Conservation (phyloP, 75 land plant genomes). For the Pinus taeda region DNA sequence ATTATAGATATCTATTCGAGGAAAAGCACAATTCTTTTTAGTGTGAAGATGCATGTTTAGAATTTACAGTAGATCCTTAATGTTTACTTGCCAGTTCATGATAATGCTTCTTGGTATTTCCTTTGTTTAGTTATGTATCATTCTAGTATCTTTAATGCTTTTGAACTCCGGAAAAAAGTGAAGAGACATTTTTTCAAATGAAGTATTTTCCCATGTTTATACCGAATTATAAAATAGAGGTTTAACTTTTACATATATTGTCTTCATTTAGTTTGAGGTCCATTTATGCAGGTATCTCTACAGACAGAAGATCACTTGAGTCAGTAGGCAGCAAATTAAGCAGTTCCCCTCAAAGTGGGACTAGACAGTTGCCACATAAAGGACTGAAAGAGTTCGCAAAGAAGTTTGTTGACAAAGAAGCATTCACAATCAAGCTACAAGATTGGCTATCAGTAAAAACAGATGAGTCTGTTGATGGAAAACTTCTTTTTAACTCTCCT, state of each 20-base stretch:
- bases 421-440: slow-evolving; percentile 38
- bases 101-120: not conserved
- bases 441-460: slow-evolving; percentile 47
- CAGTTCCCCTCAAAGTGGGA: slow-evolving; percentile 20
- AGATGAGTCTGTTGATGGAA: slow-evolving; percentile 21
- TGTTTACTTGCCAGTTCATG: not conserved
- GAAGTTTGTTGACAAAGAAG: slow-evolving; percentile 53
- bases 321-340: slow-evolving; percentile 11
- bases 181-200: not conserved
- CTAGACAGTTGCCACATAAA: slow-evolving; percentile 17
- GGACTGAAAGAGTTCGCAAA: slow-evolving; percentile 49
- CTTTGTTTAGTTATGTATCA: not conserved
- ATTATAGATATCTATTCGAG: not conserved
- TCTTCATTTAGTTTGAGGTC: not conserved
- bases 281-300: slow-evolving; percentile 4
- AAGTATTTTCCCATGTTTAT: not conserved
- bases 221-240: not conserved
- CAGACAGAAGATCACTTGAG: slow-evolving; percentile 4
- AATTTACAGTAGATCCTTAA: not conserved
- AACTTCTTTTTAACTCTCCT: slow-evolving; percentile 54
- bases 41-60: not conserved
- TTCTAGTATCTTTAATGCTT: not conserved
- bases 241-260: not conserved
- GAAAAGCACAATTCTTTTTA: not conserved
- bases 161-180: not conserved